A percentile compares a stretch with the other conserved stretches of the same genome.
These are phyloP conservation scores for Paxillus involutus DNA, from an alignment of 768 basidiomycete species.

Conservation along the genomic window DNA sequence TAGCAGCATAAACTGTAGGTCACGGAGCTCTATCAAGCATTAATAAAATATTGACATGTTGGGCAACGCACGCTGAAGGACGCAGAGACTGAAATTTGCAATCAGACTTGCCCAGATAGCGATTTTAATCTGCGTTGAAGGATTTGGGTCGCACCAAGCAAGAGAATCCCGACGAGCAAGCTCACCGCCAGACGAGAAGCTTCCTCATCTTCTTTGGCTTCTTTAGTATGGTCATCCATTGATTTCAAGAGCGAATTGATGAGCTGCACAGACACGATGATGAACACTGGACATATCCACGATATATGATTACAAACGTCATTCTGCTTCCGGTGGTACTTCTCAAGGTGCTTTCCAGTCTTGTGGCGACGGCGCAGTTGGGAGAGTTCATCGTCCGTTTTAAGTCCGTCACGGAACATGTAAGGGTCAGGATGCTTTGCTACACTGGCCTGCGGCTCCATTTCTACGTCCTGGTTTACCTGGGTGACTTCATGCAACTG, in stretches of 20 bases:
- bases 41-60: conserved; percentile 16
- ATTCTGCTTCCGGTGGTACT: conserved; percentile 73
- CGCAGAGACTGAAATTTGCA: conserved; percentile 70
- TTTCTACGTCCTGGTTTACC: conserved; percentile 34
- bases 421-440: conserved; percentile 58
- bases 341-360: conserved; percentile 61
- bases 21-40: not conserved
- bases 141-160: not conserved
- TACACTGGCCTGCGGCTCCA: conserved; percentile 33
- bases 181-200: conserved; percentile 65
- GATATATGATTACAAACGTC: conserved; percentile 42
- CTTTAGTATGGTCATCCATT: conserved; percentile 85
- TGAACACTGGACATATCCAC: not conserved
- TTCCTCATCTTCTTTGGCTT: conserved; percentile 72
- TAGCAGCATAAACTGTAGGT: conserved; percentile 82
- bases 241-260: conserved; percentile 87
- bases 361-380: conserved; percentile 56
- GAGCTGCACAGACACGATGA: conserved; percentile 48
- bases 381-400: conserved; percentile 62
- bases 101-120: conserved; percentile 84
- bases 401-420: conserved; percentile 58
- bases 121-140: conserved; percentile 66
- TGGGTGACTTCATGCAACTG: not conserved
- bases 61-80: conserved; percentile 56
- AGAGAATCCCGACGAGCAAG: conserved; percentile 1